phyloP scores from a whole-genome alignment of 805 yeast species.

The Candida endomychidarum region DNA sequence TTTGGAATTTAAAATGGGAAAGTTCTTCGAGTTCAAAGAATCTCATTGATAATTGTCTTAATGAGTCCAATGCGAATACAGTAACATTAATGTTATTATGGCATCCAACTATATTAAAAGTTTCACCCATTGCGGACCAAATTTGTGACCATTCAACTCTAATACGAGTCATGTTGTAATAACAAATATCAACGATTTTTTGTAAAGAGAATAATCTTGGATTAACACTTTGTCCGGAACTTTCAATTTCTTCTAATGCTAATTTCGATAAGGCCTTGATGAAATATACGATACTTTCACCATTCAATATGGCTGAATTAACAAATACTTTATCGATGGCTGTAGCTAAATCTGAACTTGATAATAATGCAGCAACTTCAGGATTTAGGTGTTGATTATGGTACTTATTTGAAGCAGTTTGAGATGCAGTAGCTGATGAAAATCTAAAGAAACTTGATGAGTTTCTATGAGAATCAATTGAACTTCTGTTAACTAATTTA shows the following conservation, averaged over 20 bases:
- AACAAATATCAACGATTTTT: conserved; percentile 95
- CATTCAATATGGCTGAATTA: conserved; percentile 74
- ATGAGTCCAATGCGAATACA: conserved; percentile 88
- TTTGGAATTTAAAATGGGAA: conserved; percentile 93
- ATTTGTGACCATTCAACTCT: conserved; percentile 94
- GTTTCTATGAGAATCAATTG: conserved; percentile 50
- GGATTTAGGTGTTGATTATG: conserved; percentile 67
- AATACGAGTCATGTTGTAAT: conserved; percentile 95
- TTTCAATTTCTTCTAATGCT: conserved; percentile 85
- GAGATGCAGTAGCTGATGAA: conserved; percentile 52
- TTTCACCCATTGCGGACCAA: conserved; percentile 92
- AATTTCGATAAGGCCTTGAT: conserved; percentile 85
- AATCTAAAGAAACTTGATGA: conserved; percentile 55
- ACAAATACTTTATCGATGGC: conserved; percentile 86
- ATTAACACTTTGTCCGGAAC: conserved; percentile 74
- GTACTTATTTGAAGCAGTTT: conserved; percentile 67
- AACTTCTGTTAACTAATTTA: conserved; percentile 54
- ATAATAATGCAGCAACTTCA: conserved; percentile 55
- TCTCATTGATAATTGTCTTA: conserved; percentile 88
- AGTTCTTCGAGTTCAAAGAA: conserved; percentile 92
- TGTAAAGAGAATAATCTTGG: conserved; percentile 93
- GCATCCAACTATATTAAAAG: conserved; percentile 83
- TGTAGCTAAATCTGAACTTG: conserved; percentile 69
- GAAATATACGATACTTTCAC: conserved; percentile 83
- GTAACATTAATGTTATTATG: conserved; percentile 74